Evolutionary conservation across 768 basidiomycete species (phyloP), one percentile per base, ranked within the genome.

Genomic region (Amanita exitialis): DNA sequence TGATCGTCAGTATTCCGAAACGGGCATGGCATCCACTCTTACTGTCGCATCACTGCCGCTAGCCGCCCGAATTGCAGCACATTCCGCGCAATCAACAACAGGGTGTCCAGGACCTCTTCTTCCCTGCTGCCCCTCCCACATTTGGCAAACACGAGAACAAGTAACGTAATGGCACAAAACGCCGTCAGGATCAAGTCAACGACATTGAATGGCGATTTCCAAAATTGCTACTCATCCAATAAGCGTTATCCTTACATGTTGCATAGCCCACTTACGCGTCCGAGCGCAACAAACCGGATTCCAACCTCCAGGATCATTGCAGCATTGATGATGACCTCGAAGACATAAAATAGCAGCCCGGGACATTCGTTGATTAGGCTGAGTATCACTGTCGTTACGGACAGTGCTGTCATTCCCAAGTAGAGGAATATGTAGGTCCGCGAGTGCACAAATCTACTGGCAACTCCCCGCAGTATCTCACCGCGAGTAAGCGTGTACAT

Each of bases 271-370:
- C 90, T 61, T 60, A 98, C 95, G 66, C 80, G 78, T 54, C 95
- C 95, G 60, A 96, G 88, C 1, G 96, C 96, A 52, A 97, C 73
- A 63, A 97, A 86, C 36, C 96, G 82, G 53, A 95, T 87, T 1
- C 75, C 76, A 15, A 99, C 96, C 71, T 99, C 96, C 21, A 86
- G 64, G 53, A 98, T 97, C 94, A 97, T 95, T 8, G 89, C 75
- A 0, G 77, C 75, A 61, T 95, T 94, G 65, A 95, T 79, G 63
- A 95, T 81, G 41, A 95, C 66, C 67, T 96, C 92, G 58, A 96
- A 74, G 25, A 94, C 67, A 66, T 90, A 96, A 68, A 96, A 96
- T 3, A 88, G 70, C n/a, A 85, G 58, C 4, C 85, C 87, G 5
- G 92, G 92, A 59, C 93, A 96, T 23, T 84, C 90, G 57, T 87